Base-by-base conservation (phyloP, 352 stramenopile genomes). In the Pythium phragmitis region DNA sequence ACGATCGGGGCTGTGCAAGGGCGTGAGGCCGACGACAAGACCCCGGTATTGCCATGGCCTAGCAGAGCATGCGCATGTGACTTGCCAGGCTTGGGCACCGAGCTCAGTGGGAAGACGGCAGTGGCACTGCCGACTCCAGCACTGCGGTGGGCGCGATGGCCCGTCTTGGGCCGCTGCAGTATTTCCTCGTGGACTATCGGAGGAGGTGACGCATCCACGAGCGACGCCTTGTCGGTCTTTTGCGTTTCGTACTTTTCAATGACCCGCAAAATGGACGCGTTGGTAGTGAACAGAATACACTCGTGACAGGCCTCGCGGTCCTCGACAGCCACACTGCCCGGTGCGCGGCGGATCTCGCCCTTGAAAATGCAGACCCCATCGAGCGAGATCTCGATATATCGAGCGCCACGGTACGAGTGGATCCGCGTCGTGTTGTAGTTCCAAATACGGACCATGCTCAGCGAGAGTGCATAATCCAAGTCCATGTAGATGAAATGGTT, bases 341-440 rank as follows among this genome's bases (percentile, higher is more conserved):
- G 76, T n/a, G 81, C 83, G 7, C 79, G 78, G 3, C 74, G 70
- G 42, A 96, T 85, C 63, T 94, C 82, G 48, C 86, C 87, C 57
- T 93, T 91, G 61, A 95, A 96, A 54, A 96, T 85, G 55, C 55
- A 72, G 21, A 68, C 73, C 0, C 71, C 73, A 42, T 90, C 82
- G 8, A 93, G 60, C 12, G 74, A 79, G 56, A 92, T 79, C 65
- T 87, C 75, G 4, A 90, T 67, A 58, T 87, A 82, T 9, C 84
- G 73, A 8, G 76, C 80, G 28, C 85, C 85, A 19, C 87, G 82
- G 41, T 85, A 88, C 53, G 82, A 86, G 63, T 92, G 78, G 63
- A 92, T 91, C 8, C 73, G 75, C 55, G 89, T 95, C 12, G 87
- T 94, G 66, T 81, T 89, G 74, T 96, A 96, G 65, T 96, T 96